These are phyloP conservation scores for Pichia heedii DNA, from an alignment of 805 yeast species.

Conservation along the genomic window DNA sequence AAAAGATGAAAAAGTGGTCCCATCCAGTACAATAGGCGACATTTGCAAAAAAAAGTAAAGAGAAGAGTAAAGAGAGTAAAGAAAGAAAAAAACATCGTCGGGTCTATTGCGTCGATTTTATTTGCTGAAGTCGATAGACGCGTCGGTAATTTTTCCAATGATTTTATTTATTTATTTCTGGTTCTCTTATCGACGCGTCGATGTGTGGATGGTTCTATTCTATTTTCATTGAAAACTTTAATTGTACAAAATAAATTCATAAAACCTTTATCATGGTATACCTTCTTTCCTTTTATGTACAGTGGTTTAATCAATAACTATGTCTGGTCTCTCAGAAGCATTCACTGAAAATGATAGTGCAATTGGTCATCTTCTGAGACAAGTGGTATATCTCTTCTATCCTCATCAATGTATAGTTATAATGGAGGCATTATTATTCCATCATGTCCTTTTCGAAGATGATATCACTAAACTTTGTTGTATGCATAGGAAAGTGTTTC, in stretches of 20 bases:
- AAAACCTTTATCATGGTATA: too few species aligned
- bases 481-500: constrained; percentile 76
- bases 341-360: constrained; percentile 10
- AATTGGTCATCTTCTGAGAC: constrained; percentile 43
- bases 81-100: too few species aligned
- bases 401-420: constrained; percentile 75
- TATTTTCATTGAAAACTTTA: too few species aligned
- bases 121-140: not conserved
- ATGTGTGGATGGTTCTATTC: not conserved
- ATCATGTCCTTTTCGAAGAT: constrained; percentile 86
- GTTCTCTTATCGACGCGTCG: not conserved
- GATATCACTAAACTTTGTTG: constrained; percentile 77
- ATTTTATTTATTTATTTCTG: not conserved
- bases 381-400: constrained; percentile 82
- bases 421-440: constrained; percentile 79
- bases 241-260: too few species aligned
- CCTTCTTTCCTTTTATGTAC: not conserved
- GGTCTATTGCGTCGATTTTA: not conserved
- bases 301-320: too few species aligned
- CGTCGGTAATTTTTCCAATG: not conserved
- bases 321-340: constrained; percentile 7
- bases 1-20: not conserved
- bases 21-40: not conserved
- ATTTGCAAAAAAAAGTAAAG: not conserved
- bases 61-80: too few species aligned